Evolutionary conservation across 805 yeast genomes (phyloP).

Genomic region (Kregervanrija fluxuum): DNA sequence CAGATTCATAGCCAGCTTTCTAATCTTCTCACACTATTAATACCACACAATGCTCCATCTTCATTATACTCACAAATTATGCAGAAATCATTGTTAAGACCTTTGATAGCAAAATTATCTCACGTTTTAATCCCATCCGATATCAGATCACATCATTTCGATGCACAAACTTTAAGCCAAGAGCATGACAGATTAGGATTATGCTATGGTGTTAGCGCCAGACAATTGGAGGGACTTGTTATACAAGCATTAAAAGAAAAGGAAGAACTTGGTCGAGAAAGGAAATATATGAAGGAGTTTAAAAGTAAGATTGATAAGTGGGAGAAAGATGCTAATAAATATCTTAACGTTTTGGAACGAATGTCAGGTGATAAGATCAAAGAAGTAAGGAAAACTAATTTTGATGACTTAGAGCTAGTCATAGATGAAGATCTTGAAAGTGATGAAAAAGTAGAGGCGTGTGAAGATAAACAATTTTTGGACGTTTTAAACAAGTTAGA

Average conservation of each 20-base stretch:
- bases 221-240: constrained; percentile 20
- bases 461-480: too few species aligned
- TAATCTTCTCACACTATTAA: constrained; percentile 3
- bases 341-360: too few species aligned
- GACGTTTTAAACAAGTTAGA: too few species aligned
- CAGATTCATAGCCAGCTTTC: constrained; percentile 5
- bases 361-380: too few species aligned
- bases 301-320: constrained; percentile 10
- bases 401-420: too few species aligned
- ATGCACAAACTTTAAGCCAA: constrained; percentile 18
- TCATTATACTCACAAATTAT: constrained; percentile 1
- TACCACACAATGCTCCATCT: constrained; percentile 2
- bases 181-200: constrained; percentile 17
- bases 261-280: constrained; percentile 14
- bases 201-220: constrained; percentile 21
- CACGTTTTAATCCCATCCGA: constrained; percentile 21
- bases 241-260: constrained; percentile 18
- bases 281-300: constrained; percentile 14
- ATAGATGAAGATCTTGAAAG: too few species aligned
- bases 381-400: too few species aligned
- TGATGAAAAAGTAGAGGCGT: too few species aligned
- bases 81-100: constrained; percentile 14
- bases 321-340: constrained; percentile 4
- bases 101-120: constrained; percentile 17
- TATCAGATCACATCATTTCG: constrained; percentile 17